Conservation (phyloP, 2,329 filamentous ascomycete genomes). For the Diplodia scrobiculata region DNA sequence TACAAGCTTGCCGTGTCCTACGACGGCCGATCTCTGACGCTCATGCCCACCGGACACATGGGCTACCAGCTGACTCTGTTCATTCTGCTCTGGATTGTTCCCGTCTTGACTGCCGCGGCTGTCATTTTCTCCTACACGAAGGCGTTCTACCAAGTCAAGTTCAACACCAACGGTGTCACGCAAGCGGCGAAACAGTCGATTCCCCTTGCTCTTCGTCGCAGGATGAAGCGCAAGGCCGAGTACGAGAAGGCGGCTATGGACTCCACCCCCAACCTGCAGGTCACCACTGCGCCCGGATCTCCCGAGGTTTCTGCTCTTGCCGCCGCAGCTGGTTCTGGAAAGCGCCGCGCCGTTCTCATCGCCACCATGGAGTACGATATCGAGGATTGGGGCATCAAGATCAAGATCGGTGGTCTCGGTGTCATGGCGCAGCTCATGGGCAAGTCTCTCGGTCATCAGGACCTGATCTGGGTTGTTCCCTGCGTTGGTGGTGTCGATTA, state of each 20-base stretch:
- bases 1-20: slow-evolving; percentile 62
- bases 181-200: slow-evolving; percentile 33
- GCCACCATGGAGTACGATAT: slow-evolving; percentile 74
- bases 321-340: slow-evolving; percentile 5
- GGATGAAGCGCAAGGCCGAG: slow-evolving; percentile 42
- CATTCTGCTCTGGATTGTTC: slow-evolving; percentile 58
- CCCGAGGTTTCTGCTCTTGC: slow-evolving; percentile 2
- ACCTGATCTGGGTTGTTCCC: slow-evolving; percentile 61
- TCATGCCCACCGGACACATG: slow-evolving; percentile 58
- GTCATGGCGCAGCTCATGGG: slow-evolving; percentile 72
- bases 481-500: slow-evolving; percentile 64
- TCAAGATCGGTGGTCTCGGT: slow-evolving; percentile 70
- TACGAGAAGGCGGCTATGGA: slow-evolving; percentile 35
- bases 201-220: slow-evolving; percentile 32
- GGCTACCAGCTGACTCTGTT: slow-evolving; percentile 58
- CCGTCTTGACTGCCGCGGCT: slow-evolving; percentile 53
- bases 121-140: slow-evolving; percentile 61
- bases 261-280: slow-evolving; percentile 23
- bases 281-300: slow-evolving; percentile 5
- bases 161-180: slow-evolving; percentile 52
- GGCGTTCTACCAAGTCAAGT: slow-evolving; percentile 64
- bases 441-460: slow-evolving; percentile 64
- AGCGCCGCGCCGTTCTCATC: slow-evolving; percentile 44
- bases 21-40: slow-evolving; percentile 54
- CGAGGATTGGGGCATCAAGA: slow-evolving; percentile 69